Evolutionary conservation across 2,329 filamentous ascomycete species (phyloP), one percentile per base, ranked within the genome.

Genomic region (Periconia digitata): DNA sequence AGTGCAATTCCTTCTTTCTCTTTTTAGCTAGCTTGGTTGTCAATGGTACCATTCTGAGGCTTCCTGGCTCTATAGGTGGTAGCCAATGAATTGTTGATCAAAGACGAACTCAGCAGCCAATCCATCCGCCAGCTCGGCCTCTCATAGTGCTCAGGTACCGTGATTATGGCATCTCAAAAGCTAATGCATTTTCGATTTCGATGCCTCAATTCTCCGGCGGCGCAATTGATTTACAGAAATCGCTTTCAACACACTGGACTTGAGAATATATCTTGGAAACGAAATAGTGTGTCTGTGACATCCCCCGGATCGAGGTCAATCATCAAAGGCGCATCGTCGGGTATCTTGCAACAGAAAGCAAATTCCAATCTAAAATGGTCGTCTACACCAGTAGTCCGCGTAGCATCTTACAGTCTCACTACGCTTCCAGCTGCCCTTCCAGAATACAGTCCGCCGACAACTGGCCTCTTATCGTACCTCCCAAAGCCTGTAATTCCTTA

Each of bases 401-500:
- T 29, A 22, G 44, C 32, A n/a, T 40, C 40, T 23, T 53, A 49
- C 8, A 46, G 46, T 21, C 44, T 60, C 44, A 48, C 55, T 45
- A 60, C 61, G 43, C 46, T 53, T 21, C 35, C 51, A 10, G 59
- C 51, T 27, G 23, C 29, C 13, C 51, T 61, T 10, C 59, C 60
- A 32, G 56, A 59, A 18, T 92, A 92, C 67, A 69, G 72, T n/a
- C 79, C 85, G n/a, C 89, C 90, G 2, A 85, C 76, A 15, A 83
- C 82, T 0, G 89, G 90, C 13, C 63, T 94, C 5, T 73, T 95
- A 23, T 86, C 89, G 2, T 71, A 77, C 43, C 76, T 95, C 2
- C 90, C 90, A 2, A 54, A 73, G 17, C 81, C 86, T 46, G 85
- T 85, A 78, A 78, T 94, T 3, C 90, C 90, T 1, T 95, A 94